phyloP scores from a whole-genome alignment of 1,139 yeast species.

The Scheffersomyces illinoinensis region DNA sequence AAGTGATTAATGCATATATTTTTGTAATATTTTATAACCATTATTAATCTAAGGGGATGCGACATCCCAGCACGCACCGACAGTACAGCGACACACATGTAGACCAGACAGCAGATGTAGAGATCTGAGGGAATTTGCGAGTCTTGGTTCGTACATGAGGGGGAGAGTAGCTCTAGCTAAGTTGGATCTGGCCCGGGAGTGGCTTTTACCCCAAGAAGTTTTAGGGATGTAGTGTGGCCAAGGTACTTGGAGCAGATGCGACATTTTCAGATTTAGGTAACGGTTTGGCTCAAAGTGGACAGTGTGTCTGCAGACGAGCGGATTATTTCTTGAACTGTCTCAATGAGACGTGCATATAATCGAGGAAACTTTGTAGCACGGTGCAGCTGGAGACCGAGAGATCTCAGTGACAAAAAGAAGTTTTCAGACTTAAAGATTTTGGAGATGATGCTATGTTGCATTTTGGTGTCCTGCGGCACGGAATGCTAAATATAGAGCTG shows the following conservation, averaged over 20 bases:
- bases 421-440: no score
- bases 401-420: not conserved
- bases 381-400: not conserved
- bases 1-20: not conserved
- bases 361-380: not conserved
- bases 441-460: not conserved
- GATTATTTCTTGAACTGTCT: not conserved
- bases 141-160: not conserved
- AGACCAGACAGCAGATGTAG: not conserved
- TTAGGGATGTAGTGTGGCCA: not conserved
- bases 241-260: not conserved
- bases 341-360: not conserved
- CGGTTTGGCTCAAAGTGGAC: not conserved
- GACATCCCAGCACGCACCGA: not conserved
- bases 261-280: not conserved
- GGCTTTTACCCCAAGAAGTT: not conserved
- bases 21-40: not conserved
- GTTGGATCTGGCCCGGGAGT: not conserved
- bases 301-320: not conserved
- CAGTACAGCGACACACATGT: not conserved
- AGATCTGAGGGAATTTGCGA: not conserved
- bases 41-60: not conserved
- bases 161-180: not conserved
- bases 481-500: not conserved
- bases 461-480: not conserved